These are phyloP conservation scores for Prunus mume DNA, from an alignment of 306 rosid species.

Conservation along the genomic window DNA sequence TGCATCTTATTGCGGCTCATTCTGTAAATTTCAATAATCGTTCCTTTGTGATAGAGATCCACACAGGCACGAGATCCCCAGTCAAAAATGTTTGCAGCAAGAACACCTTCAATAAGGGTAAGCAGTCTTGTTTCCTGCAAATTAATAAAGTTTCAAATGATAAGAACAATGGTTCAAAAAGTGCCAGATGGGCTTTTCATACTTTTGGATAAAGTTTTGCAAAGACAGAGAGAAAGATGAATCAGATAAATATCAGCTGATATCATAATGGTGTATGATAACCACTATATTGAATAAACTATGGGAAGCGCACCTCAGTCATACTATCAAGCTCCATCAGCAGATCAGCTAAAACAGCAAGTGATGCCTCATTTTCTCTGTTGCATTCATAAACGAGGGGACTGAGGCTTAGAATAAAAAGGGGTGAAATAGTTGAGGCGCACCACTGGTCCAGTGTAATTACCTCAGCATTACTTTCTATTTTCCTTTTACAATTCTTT, in stretches of 20 bases:
- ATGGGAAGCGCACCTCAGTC: slow-evolving; percentile 65
- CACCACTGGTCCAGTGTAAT: not conserved
- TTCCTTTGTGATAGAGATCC: slow-evolving; percentile 96
- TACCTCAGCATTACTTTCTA: not conserved
- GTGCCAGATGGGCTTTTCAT: not conserved
- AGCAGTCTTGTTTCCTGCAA: slow-evolving; percentile 84
- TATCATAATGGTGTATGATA: not conserved
- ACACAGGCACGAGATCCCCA: slow-evolving; percentile 99
- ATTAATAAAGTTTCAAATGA: slow-evolving; percentile 23
- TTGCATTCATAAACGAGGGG: slow-evolving; percentile 6
- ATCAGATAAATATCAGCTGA: not conserved
- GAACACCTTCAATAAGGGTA: slow-evolving; percentile 92
- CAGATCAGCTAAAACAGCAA: slow-evolving; percentile 92
- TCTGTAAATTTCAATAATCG: slow-evolving; percentile 94
- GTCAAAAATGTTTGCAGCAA: slow-evolving; percentile 96
- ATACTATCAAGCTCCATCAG: slow-evolving; percentile 82
- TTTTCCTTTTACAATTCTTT: not conserved
- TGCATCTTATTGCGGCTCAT: slow-evolving; percentile 99
- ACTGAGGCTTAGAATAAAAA: not conserved
- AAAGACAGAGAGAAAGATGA: slow-evolving; percentile 1
- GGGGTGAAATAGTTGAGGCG: not conserved
- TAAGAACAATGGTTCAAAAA: slow-evolving; percentile 17
- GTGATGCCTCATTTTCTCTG: slow-evolving; percentile 99
- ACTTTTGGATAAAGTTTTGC: not conserved
- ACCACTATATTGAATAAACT: not conserved